These are phyloP conservation scores for Sugiyamaella castrensis DNA, from an alignment of 1,139 yeast genomes.

Conservation along the genomic window DNA sequence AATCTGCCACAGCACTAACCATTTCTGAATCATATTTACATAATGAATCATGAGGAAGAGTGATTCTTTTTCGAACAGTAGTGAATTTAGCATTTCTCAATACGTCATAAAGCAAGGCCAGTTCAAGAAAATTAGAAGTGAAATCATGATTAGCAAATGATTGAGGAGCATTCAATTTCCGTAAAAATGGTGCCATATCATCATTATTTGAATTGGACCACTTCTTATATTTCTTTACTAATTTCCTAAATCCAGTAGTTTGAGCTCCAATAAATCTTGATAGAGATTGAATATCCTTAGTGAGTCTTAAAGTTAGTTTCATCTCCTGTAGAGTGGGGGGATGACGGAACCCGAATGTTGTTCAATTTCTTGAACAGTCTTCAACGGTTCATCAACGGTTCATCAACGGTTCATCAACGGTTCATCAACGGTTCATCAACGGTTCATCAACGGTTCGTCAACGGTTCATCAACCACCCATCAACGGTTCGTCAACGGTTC, in stretches of 20 bases:
- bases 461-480: no score
- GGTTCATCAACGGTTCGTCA: no score
- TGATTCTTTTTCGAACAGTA: constrained; percentile 18
- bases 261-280: constrained; percentile 76
- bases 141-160: constrained; percentile 68
- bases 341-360: no score
- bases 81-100: constrained; percentile 33
- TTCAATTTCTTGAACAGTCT: no score
- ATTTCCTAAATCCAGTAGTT: constrained; percentile 74
- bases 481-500: no score
- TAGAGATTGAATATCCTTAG: constrained; percentile 63
- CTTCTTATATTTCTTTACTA: constrained; percentile 74
- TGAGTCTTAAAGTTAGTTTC: constrained; percentile 38
- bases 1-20: constrained; percentile 31
- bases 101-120: constrained; percentile 57
- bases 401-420: no score
- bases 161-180: constrained; percentile 38
- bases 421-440: no score
- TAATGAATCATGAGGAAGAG: constrained; percentile 29
- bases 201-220: constrained; percentile 44
- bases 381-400: no score
- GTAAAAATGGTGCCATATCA: constrained; percentile 32
- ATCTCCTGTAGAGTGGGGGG: background rate
- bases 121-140: constrained; percentile 59
- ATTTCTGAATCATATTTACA: constrained; percentile 42